Conservation (phyloP, 345 rosid species). For the Eutrema heterophyllum region DNA sequence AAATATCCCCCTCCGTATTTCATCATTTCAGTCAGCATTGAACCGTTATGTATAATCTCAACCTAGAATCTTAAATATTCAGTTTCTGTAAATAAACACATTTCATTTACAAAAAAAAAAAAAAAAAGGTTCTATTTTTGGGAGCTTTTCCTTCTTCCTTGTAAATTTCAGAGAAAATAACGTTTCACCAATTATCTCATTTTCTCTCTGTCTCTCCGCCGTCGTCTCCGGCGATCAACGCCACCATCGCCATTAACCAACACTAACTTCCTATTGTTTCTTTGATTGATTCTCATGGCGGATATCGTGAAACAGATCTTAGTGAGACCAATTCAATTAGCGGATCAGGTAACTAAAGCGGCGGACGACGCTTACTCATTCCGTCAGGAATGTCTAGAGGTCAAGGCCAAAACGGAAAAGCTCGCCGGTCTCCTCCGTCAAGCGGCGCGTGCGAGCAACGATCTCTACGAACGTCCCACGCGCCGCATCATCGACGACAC, state of each 20-base stretch:
- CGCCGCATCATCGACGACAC: constrained; percentile 73
- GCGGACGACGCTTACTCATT: constrained; percentile 68
- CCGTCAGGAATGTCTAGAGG: constrained; percentile 67
- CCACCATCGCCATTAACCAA: background rate
- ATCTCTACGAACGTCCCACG: constrained; percentile 70
- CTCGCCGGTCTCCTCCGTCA: constrained; percentile 66
- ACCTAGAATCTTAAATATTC: background rate
- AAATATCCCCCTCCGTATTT: no score
- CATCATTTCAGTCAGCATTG: background rate
- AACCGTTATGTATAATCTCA: background rate
- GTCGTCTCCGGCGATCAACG: constrained; percentile 34
- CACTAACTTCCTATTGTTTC: background rate
- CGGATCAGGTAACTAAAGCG: constrained; percentile 59
- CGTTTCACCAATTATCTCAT: constrained; percentile 29
- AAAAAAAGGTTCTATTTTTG: background rate
- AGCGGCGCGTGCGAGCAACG: constrained; percentile 73
- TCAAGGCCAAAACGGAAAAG: constrained; percentile 66
- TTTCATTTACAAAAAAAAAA: no score
- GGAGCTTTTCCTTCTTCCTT: constrained; percentile 15
- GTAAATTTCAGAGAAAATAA: constrained; percentile 30
- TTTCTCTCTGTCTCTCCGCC: constrained; percentile 21
- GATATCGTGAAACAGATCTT: constrained; percentile 68
- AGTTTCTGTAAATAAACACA: constrained; percentile 5
- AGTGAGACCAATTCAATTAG: constrained; percentile 66
- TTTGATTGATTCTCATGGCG: constrained; percentile 39